These are phyloP conservation scores for Skeletonema marinoi DNA, from an alignment of 108 stramenopile genomes.

Conservation along the genomic window DNA sequence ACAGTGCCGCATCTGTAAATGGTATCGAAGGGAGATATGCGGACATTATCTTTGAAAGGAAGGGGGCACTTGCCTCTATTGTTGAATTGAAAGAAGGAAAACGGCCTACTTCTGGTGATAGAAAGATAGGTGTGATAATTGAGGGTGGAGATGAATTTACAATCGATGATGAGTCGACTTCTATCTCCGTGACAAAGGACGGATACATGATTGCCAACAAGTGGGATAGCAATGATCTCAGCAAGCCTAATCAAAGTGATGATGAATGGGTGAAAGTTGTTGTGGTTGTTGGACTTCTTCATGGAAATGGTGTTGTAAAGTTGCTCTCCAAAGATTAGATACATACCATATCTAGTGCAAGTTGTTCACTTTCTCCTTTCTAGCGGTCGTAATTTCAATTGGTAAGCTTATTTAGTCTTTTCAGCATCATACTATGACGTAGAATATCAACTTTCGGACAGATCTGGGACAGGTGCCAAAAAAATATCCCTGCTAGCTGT, in stretches of 20 bases:
- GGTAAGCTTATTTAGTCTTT: too few species aligned
- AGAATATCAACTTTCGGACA: too few species aligned
- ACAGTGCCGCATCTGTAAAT: conserved; percentile 50
- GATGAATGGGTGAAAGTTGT: conserved; percentile 42
- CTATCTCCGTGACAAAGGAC: conserved; percentile 36
- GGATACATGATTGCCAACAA: conserved; percentile 50
- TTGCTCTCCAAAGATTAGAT: conserved; percentile 27
- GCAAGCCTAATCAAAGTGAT: not conserved
- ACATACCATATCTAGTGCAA: too few species aligned
- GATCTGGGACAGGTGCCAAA: too few species aligned
- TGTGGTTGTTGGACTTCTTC: conserved; percentile 58
- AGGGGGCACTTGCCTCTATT: conserved; percentile 44
- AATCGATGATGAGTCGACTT: conserved; percentile 18
- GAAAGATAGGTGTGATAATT: conserved; percentile 46
- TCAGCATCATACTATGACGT: too few species aligned
- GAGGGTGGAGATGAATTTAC: conserved; percentile 47
- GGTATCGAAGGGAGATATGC: conserved; percentile 56
- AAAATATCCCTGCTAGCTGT: too few species aligned
- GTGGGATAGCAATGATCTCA: not conserved
- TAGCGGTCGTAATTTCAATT: too few species aligned
- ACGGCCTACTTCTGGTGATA: conserved; percentile 52
- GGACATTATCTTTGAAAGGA: conserved; percentile 54
- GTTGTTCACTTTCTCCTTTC: too few species aligned
- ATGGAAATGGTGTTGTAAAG: conserved; percentile 56
- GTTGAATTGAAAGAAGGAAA: conserved; percentile 46